Evolutionary conservation across 2,329 filamentous ascomycete genomes (phyloP).

Genomic region (Colletotrichum falcatum): DNA sequence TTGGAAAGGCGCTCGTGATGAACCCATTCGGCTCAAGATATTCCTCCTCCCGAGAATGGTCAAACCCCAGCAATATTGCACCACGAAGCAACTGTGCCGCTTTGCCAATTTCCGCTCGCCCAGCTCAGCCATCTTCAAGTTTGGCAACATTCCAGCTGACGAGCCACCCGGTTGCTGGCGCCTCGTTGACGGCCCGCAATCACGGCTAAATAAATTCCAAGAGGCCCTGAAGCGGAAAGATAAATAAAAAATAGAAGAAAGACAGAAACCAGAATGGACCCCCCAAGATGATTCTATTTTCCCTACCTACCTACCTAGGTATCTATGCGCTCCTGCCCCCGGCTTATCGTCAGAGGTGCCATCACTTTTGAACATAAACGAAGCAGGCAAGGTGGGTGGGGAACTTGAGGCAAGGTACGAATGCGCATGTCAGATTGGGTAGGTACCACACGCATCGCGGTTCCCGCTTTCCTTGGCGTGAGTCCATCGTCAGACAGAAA

Average conservation of each 20-base stretch:
- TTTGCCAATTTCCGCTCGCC: slow-evolving; percentile 18
- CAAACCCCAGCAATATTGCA: slow-evolving; percentile 5
- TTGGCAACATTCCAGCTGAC: slow-evolving; percentile 8
- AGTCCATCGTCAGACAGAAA: slow-evolving; percentile 16
- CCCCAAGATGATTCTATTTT: background rate
- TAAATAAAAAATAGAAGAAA: too few relatives aligned
- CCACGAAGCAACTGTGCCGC: slow-evolving; percentile 33
- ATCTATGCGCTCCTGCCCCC: slow-evolving; percentile 12
- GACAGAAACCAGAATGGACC: too few relatives aligned
- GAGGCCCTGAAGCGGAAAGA: background rate
- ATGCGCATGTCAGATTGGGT: background rate
- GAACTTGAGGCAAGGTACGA: slow-evolving; percentile 11
- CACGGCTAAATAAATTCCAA: slow-evolving; percentile 10
- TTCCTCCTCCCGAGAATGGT: slow-evolving; percentile 14
- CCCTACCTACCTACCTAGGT: background rate
- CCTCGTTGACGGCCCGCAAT: slow-evolving; percentile 10
- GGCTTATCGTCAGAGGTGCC: background rate
- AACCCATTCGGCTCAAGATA: slow-evolving; percentile 15
- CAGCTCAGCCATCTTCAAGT: background rate
- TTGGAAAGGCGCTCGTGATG: background rate
- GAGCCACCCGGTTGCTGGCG: slow-evolving; percentile 5
- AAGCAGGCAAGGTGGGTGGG: slow-evolving; percentile 4
- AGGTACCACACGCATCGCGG: slow-evolving; percentile 9
- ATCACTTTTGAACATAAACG: background rate
- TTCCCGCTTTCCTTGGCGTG: slow-evolving; percentile 20